Percentiles rank a stretch among this genome's conserved stretches.
Evolutionary conservation across 768 basidiomycete species (phyloP).

Genomic region (Amanita brunnescens): DNA sequence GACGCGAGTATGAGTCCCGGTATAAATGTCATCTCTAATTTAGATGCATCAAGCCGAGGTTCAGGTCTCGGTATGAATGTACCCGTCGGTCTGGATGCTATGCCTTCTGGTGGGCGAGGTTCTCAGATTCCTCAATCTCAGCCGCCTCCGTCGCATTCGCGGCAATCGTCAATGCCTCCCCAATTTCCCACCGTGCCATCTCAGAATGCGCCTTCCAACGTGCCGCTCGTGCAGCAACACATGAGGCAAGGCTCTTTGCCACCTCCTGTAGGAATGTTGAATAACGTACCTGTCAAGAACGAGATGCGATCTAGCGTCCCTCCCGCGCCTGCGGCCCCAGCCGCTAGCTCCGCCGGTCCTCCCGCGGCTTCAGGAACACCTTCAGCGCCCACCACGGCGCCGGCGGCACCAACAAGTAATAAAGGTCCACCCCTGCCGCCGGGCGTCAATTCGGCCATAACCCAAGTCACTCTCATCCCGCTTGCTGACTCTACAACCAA

Average conservation of each 20-base stretch:
- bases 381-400: conserved; percentile 8
- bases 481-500: conserved; percentile 39
- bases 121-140: conserved; percentile 13
- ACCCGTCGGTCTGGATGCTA: conserved; percentile 14
- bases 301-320: conserved; percentile 7
- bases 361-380: conserved; percentile 1
- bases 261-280: conserved; percentile 1
- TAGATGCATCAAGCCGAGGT: conserved; percentile 9
- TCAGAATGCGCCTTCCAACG: conserved; percentile 2
- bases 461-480: conserved; percentile 54
- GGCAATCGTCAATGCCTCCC: conserved; percentile 20
- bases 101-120: conserved; percentile 9
- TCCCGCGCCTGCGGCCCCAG: neutral
- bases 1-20: conserved; percentile 4
- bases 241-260: conserved; percentile 8
- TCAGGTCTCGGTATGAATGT: conserved; percentile 15
- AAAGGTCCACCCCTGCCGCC: conserved; percentile 36
- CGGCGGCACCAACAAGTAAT: conserved; percentile 12
- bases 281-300: conserved; percentile 4
- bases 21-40: neutral
- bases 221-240: conserved; percentile 6
- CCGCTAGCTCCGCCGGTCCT: conserved; percentile 9
- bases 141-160: conserved; percentile 15
- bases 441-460: conserved; percentile 45
- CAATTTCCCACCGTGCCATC: conserved; percentile 8